Percentiles rank a stretch among this genome's conserved stretches.
These are phyloP conservation scores for Tricholoma flavovirens DNA, from an alignment of 768 basidiomycete genomes.

Conservation along the genomic window DNA sequence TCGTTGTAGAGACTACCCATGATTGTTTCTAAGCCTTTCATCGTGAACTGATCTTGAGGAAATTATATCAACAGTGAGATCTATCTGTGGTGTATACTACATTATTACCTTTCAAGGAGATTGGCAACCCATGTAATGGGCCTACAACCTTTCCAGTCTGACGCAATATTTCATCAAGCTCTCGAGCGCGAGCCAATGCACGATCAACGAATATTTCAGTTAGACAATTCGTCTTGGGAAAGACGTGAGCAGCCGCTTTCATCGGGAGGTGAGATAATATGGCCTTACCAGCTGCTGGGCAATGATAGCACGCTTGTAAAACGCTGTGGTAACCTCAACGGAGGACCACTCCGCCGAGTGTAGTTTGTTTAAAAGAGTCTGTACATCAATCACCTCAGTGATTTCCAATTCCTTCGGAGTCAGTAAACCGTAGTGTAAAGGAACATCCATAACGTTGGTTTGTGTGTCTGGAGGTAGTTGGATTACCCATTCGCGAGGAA, in stretches of 20 bases:
- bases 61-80: slow-evolving; percentile 6
- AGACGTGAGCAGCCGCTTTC: neutral
- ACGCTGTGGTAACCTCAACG: slow-evolving; percentile 54
- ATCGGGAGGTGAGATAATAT: neutral
- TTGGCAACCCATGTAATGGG: slow-evolving; percentile 46
- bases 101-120: slow-evolving; percentile 31
- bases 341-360: slow-evolving; percentile 45
- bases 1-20: slow-evolving; percentile 16
- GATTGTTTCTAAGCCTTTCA: slow-evolving; percentile 54
- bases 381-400: slow-evolving; percentile 44
- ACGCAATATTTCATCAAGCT: slow-evolving; percentile 42
- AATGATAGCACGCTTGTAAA: slow-evolving; percentile 60
- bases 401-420: slow-evolving; percentile 51
- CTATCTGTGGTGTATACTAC: neutral
- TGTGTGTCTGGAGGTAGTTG: slow-evolving; percentile 29
- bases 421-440: slow-evolving; percentile 47
- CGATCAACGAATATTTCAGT: slow-evolving; percentile 55
- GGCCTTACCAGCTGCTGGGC: slow-evolving; percentile 58
- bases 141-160: slow-evolving; percentile 45
- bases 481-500: slow-evolving; percentile 53
- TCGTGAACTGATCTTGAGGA: slow-evolving; percentile 46
- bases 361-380: slow-evolving; percentile 39
- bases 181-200: slow-evolving; percentile 39
- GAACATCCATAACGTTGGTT: slow-evolving; percentile 45
- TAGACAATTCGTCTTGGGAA: slow-evolving; percentile 41